A percentile compares a stretch with the other conserved stretches of the same genome.
Evolutionary conservation across 176 grass and related monocot genomes (phyloP).

Genomic region (Aegilops tauschii): DNA sequence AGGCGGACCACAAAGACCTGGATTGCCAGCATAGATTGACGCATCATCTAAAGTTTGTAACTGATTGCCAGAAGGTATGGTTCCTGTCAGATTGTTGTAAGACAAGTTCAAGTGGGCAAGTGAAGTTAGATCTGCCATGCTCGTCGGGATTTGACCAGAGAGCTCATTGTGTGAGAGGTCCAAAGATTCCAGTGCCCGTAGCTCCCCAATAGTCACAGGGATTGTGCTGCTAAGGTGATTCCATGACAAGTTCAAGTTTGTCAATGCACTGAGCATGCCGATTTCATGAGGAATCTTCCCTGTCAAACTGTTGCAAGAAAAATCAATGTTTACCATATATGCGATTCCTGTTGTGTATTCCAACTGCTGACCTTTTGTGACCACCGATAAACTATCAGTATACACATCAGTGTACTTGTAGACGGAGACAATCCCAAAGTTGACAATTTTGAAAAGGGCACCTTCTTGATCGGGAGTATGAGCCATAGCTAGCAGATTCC

Average conservation of each 20-base stretch:
- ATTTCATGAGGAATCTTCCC: conserved; percentile 18
- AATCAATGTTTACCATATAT: not conserved
- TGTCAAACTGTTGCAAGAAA: not conserved
- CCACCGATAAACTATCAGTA: no score
- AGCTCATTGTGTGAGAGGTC: not conserved
- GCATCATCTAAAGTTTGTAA: not conserved
- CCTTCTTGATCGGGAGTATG: not conserved
- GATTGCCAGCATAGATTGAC: not conserved
- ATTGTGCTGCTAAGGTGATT: conserved; percentile 30
- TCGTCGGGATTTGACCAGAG: not conserved
- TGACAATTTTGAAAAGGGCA: not conserved
- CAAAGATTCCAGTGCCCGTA: not conserved
- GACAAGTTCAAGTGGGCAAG: not conserved
- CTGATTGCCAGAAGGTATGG: not conserved
- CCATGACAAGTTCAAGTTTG: conserved; percentile 21
- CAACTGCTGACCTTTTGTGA: no score
- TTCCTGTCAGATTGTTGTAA: not conserved
- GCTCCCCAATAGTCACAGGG: conserved; percentile 3
- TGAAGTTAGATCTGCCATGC: not conserved
- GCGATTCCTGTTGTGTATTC: no score
- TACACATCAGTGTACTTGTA: no score
- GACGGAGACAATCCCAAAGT: not conserved
- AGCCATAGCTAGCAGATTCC: not conserved
- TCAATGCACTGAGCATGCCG: not conserved
- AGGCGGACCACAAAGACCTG: conserved; percentile 21